Evolutionary conservation across 768 basidiomycete species (phyloP).

Genomic region (Pleurotus salmoneostramineus): DNA sequence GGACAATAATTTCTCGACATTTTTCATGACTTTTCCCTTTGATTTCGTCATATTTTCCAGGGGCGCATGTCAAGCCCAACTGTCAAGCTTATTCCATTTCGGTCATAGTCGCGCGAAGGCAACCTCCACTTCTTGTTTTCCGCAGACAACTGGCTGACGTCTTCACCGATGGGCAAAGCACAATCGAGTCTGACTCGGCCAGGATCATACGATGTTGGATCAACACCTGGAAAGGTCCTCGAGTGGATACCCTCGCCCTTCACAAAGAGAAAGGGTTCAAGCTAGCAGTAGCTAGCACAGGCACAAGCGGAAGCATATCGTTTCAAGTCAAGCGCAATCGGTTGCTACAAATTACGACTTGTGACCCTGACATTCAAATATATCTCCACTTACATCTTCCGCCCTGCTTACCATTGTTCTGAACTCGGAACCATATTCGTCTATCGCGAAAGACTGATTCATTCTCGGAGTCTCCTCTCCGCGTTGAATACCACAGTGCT

Average conservation of each 20-base stretch:
- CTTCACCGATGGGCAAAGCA: no score
- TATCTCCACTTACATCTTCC: not conserved
- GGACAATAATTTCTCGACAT: not conserved
- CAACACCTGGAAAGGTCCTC: no score
- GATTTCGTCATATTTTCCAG: not conserved
- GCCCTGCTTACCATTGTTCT: not conserved
- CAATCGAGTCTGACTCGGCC: no score
- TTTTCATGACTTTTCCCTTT: not conserved
- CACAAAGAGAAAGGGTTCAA: no score
- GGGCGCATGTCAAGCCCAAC: not conserved
- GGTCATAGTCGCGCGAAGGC: not conserved
- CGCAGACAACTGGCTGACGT: no score
- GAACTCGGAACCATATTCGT: not conserved
- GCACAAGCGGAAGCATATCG: conserved; percentile 1
- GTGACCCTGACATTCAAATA: conserved; percentile 2
- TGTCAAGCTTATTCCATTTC: not conserved
- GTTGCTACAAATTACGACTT: conserved; percentile 5
- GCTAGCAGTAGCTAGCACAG: not conserved
- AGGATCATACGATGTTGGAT: no score
- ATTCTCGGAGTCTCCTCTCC: not conserved
- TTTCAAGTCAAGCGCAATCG: not conserved
- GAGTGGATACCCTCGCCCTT: no score
- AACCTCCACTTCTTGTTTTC: no score
- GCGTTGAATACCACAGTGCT: no score
- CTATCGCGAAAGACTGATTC: no score